Percentiles rank a stretch among this genome's conserved stretches.
Evolutionary conservation across 2,329 filamentous ascomycete genomes (phyloP).

Genomic region (Drechslera avenae): DNA sequence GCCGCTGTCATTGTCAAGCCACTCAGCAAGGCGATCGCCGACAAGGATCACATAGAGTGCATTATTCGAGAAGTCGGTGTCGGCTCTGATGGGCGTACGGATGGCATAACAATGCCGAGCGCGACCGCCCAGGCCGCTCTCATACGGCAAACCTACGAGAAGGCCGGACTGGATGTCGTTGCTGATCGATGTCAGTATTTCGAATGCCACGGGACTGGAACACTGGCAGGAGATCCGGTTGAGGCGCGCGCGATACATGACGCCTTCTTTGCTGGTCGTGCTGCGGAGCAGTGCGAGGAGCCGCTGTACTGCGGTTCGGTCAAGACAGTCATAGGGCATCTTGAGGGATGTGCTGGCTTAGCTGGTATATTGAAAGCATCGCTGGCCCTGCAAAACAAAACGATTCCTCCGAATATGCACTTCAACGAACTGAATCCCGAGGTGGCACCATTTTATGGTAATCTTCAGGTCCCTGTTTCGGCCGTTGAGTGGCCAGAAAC

Average conservation of each 20-base stretch:
- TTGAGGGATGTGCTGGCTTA: slow-evolving; percentile 48
- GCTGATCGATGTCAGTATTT: slow-evolving; percentile 10
- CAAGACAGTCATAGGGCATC: slow-evolving; percentile 51
- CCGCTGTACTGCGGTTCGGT: slow-evolving; percentile 28
- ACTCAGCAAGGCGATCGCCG: slow-evolving; percentile 59
- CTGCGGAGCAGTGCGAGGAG: too few species aligned
- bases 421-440: slow-evolving; percentile 41
- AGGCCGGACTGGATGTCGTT: slow-evolving; percentile 46
- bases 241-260: slow-evolving; percentile 23
- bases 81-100: slow-evolving; percentile 58
- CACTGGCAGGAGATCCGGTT: slow-evolving; percentile 32
- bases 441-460: slow-evolving; percentile 30
- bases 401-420: slow-evolving; percentile 44
- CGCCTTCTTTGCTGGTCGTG: too few species aligned
- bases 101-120: slow-evolving; percentile 47
- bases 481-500: slow-evolving; percentile 16
- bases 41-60: slow-evolving; percentile 58
- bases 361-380: slow-evolving; percentile 47
- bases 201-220: slow-evolving; percentile 38
- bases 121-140: slow-evolving; percentile 43
- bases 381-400: slow-evolving; percentile 30
- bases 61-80: slow-evolving; percentile 49
- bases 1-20: slow-evolving; percentile 59
- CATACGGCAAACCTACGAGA: slow-evolving; percentile 45
- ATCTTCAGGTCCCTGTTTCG: slow-evolving; percentile 15